Base-by-base conservation (phyloP, 306 rosid species). In the Medicago lupulina region DNA sequence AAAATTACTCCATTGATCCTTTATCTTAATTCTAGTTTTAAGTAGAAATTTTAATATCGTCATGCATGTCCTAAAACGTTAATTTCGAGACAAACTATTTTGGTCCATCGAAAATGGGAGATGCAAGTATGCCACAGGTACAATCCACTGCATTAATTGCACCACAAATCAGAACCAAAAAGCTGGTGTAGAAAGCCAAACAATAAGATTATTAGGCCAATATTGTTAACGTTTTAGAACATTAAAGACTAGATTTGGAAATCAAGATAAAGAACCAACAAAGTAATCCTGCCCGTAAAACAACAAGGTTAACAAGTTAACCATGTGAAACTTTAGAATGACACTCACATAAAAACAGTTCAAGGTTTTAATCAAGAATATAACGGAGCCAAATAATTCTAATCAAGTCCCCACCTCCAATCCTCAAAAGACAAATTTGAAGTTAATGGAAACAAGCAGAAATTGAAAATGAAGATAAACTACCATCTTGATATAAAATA, bases 361-460 rank as follows among this genome's bases (percentile, higher is more conserved):
- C 70, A 55, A 55, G 51, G 17, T 57, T 73, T 61, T 53, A 44
- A 43, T 19, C 11, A 21, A 66, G 23, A 15, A 58, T 34, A 31
- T 18, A n/a, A 39, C 39, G 78, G 53, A 67, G 62, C 50, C 66
- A 67, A 74, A 38, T 59, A 69, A 51, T 47, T 36, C 21, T 34
- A 67, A 47, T 47, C 34, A 17, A 54, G 49, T 62, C 36, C 57
- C 59, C 71, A 1, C 47, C 47, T 54, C 67, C 36, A 40, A 59
- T 28, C 55, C 44, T 57, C 40, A 66, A 68, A 67, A 23, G 47
- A 41, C 68, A 67, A 28, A 41, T 44, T 17, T 8, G 10, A 70
- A 59, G 47, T 46, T 61, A 16, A 25, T 65, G 66, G 65, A 51
- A 76, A 41, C 67, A 39, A 76, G 40, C 57, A 79, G 50, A 72